Base-by-base conservation (phyloP, 1,284 basidiomycete genomes). In the Sanghuangporus weigelae region DNA sequence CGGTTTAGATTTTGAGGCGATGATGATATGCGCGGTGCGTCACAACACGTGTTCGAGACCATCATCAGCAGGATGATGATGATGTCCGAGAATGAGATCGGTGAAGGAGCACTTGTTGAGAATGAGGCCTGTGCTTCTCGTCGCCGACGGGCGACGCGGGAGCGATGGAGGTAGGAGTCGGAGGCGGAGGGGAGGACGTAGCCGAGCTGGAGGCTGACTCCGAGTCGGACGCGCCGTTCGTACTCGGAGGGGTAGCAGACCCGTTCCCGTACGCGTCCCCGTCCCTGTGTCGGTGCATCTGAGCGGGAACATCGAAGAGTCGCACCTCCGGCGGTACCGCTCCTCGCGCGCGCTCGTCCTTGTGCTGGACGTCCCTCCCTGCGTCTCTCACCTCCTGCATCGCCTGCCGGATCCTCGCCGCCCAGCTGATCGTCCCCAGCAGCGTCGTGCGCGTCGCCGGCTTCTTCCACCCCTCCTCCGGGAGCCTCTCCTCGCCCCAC, bases 401-500 rank as follows among this genome's bases (percentile, higher is more conserved):
- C 16, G 23, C 58, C n/a, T 64, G 7, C 21, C 63, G 26, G n/a
- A 64, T 55, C 26, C 10, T 23, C 3, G 26, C 23, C 40, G 58
- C 35, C 59, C 54, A 57, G 7, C 38, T 3, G 6, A 64, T 26
- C 16, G 63, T 64, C 8, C 53, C 63, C 11, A 57, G 50, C 7
- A 64, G 44, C 42, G 60, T 58, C 31, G 60, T 58, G 21, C n/a
- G 16, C 23, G 57, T 42, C 10, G 55, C 50, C 5, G 84, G 80
- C 62, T 69, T 75, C 62, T 69, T 75, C 85, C 85, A 87, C 1
- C 71, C 77, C 2, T 78, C 75, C 0, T 78, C 75, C 0, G 86
- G 86, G 2, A 87, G 74, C 67, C 84, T 84, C 14, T 83, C 65
- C 12, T 71, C 65, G 10, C 53, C 26, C 51, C 85, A 75, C 85